Evolutionary conservation across 176 grass and related monocot species (phyloP), one percentile per base, ranked within the genome.

Genomic region (Typha latifolia): DNA sequence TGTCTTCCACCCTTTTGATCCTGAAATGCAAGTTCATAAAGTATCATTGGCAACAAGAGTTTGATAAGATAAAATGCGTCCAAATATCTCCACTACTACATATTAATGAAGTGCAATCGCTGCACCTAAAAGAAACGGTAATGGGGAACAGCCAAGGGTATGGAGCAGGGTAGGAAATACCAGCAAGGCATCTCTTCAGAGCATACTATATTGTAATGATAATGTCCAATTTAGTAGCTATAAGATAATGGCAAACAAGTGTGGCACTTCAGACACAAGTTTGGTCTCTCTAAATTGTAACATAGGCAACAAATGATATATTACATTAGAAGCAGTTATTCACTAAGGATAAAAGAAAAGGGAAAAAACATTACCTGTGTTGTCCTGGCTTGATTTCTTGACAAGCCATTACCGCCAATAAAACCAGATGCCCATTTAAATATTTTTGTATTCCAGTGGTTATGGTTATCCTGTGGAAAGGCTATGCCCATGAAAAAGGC

Each of bases 351-450:
- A 64, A 48, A 48, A 26, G 48, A 49, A 49, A 78, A n/a, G 5
- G 37, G 53, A 81, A 48, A 69, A 81, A 62, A 67, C 4, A 67
- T 78, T 87, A 97, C 94, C 14, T 76, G 49, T 69, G 48, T 77
- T 66, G 70, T 84, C 73, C 80, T 73, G 57, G 57, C 73, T 84
- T 87, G 82, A 69, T 79, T 86, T 79, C 82, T 84, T 43, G 81
- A 86, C 14, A 71, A 92, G 22, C 82, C 67, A 75, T 91, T 84
- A 62, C 89, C 86, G 69, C 73, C 84, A 71, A 97, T 97, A 50
- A 97, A 82, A 64, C 83, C 90, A 81, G 85, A 84, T 77, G 94
- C 94, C 94, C 94, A 97, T 75, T 90, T 97, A 64, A 97, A 82
- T 80, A 97, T 74, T 72, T 97, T 97, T 62, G 61, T 76, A 80